Conservation (phyloP, 176 grass and related monocot species). For the Elymus sibiricus region DNA sequence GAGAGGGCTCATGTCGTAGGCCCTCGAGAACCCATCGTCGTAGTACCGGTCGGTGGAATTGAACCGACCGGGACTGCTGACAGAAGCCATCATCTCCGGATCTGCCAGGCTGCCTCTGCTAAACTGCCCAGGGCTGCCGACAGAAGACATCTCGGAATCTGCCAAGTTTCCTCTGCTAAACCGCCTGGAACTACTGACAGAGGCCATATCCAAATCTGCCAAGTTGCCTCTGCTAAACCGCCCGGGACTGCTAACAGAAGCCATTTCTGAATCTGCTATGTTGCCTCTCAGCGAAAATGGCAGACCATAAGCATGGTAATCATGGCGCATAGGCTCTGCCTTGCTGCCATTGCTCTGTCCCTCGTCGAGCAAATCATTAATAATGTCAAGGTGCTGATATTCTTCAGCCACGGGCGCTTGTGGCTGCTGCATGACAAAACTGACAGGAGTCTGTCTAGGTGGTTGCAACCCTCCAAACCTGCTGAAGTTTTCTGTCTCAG, state of each 20-base stretch:
- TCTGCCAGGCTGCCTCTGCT: slow-evolving; percentile 27
- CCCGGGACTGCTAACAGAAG: slow-evolving; percentile 33
- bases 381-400: slow-evolving; percentile 88
- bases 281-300: slow-evolving; percentile 47
- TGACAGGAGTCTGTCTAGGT: slow-evolving; percentile 28
- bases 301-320: slow-evolving; percentile 39
- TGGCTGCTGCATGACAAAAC: slow-evolving; percentile 33
- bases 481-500: slow-evolving; percentile 34
- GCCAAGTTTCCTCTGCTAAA: slow-evolving; percentile 35
- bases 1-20: slow-evolving; percentile 47
- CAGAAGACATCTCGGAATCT: slow-evolving; percentile 24
- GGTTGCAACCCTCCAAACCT: slow-evolving; percentile 28
- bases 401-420: slow-evolving; percentile 49
- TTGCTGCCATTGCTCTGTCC: slow-evolving; percentile 49
- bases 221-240: slow-evolving; percentile 23
- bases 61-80: slow-evolving; percentile 30
- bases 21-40: slow-evolving; percentile 46
- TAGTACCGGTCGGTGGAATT: slow-evolving; percentile 45
- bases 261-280: slow-evolving; percentile 19
- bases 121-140: slow-evolving; percentile 26
- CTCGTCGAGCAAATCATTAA: slow-evolving; percentile 88
- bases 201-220: slow-evolving; percentile 14
- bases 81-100: slow-evolving; percentile 20
- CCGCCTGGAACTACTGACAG: slow-evolving; percentile 34
- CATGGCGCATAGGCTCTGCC: slow-evolving; percentile 32